Base-by-base conservation (phyloP, 768 basidiomycete genomes). In the Ephemerocybe angulata region DNA sequence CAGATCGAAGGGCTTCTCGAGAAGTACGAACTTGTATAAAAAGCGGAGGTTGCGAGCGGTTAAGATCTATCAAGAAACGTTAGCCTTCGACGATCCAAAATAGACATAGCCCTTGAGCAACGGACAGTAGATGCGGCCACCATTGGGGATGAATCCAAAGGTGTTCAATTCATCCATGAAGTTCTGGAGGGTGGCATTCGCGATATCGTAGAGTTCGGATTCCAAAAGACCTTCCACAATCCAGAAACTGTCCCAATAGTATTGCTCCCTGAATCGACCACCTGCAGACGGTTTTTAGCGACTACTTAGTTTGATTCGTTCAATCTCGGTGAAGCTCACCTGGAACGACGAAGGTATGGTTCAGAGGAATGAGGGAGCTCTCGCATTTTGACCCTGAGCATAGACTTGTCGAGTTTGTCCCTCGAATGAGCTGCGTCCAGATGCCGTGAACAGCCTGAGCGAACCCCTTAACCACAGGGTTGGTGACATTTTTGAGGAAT, bases 91-190 rank as follows among this genome's bases (percentile, higher is more conserved):
- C 12, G 17, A 13, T 27, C 21, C 12, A 27, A 17, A 8, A 42
- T 25, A 31, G n/a, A 53, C 28, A 28, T 19, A 46, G 24, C n/a
- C 21, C 11, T 12, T 21, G 41, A 28, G 22, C 22, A 66, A 53
- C 70, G 47, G 62, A 87, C 87, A 97, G 64, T 97, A 97, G 49
- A 90, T 92, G 11, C 93, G 80, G 3, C 93, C 94, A 6, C 95
- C 95, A 62, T 97, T 98, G 1, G 95, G 95, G 58, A 98, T 87
- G 73, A 97, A 98, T 0, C 94, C 95, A 62, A 90, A 83, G 22
- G 67, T 65, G 37, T 88, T 83, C 43, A 98, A 74, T 65, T 96
- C 87, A 63, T 98, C 94, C 93, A 97, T 94, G 65, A 98, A 97
- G 72, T 97, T 96, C 59, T 90, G 84, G 30, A 97, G 73, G 0